Base-by-base conservation (phyloP, 768 basidiomycete species). In the Rhodotorula taiwanensis region DNA sequence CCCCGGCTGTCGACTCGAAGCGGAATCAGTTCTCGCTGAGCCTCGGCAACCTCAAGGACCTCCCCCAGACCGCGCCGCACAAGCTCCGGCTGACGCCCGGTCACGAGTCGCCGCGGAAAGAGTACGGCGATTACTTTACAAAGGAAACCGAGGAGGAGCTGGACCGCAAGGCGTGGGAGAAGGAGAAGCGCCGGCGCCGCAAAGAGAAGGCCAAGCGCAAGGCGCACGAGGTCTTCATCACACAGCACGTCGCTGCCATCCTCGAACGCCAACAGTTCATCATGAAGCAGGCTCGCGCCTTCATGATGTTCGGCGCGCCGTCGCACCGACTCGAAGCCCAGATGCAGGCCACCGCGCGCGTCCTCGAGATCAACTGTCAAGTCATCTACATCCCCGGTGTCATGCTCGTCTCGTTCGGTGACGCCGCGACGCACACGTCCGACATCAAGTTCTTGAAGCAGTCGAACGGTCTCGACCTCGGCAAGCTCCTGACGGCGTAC, bases 341-440 rank as follows among this genome's bases (percentile, higher is more conserved):
- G 64, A 76, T 80, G 48, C 79, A 79, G 69, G 78, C 78, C 8
- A 79, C 79, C 15, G 79, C 79, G 0, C 75, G 75, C n/a, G 78
- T 80, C 2, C 76, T 80, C 55, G 79, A 80, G 51, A 73, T 80
- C 67, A 78, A 79, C 71, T 77, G 76, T 58, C 78, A 79, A 56
- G 76, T 76, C 58, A 75, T 79, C 54, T 78, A 78, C 63, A 72
- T 80, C 21, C 78, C 78, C 4, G 76, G 76, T 64, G 81, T 86
- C 58, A 84, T 88, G 77, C 80, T 92, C 39, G 81, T 91, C 73
- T 84, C 86, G 49, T 92, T 93, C 72, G 86, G 87, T 69, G 90
- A 93, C 75, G 78, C 78, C 28, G 78, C 83, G 5, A 90, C 89
- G 4, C 85, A 87, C 55, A 91, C 88, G 8, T 86, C 84, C 70